A percentile compares a stretch with the other conserved stretches of the same genome.
Conservation (phyloP, 352 stramenopile genomes). For the Phytopythium kandeliae region DNA sequence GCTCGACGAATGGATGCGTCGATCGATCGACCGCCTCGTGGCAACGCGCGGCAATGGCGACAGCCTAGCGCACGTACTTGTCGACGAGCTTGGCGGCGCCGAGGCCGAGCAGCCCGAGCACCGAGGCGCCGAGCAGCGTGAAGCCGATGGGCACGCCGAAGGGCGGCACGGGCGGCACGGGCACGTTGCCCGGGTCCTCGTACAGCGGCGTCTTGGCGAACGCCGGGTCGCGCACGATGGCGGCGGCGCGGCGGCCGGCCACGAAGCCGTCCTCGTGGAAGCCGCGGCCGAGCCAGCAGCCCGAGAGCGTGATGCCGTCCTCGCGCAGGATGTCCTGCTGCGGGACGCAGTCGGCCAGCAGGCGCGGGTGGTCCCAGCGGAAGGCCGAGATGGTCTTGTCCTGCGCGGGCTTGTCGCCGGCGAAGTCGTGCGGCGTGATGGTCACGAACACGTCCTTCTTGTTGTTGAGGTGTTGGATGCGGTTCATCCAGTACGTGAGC, state of each 20-base stretch:
- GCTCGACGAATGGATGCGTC: neutral
- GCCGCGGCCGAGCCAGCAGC: conserved; percentile 72
- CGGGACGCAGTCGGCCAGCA: conserved; percentile 79
- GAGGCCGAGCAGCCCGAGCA: conserved; percentile 57
- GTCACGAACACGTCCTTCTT: conserved; percentile 86
- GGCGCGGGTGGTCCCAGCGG: conserved; percentile 80
- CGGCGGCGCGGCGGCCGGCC: conserved; percentile 65
- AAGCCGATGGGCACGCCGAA: conserved; percentile 70
- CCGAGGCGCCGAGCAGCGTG: conserved; percentile 41
- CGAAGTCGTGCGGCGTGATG: conserved; percentile 76
- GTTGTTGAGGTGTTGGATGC: conserved; percentile 81
- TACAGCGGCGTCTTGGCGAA: conserved; percentile 68
- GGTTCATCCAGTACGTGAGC: conserved; percentile 89
- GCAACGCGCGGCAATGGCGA: too few relatives aligned
- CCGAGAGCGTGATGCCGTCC: conserved; percentile 77
- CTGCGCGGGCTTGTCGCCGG: conserved; percentile 43
- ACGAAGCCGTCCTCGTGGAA: conserved; percentile 88
- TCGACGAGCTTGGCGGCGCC: conserved; percentile 56
- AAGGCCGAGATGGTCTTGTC: conserved; percentile 64
- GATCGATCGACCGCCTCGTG: too few relatives aligned
- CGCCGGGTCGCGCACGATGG: conserved; percentile 75
- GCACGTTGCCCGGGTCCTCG: conserved; percentile 79
- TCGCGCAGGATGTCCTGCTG: conserved; percentile 85
- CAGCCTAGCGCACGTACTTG: conserved; percentile 17
- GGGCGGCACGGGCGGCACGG: conserved; percentile 58